phyloP scores from a whole-genome alignment of 495 filamentous ascomycete genomes.

The Hypoxylon crocopeplum region DNA sequence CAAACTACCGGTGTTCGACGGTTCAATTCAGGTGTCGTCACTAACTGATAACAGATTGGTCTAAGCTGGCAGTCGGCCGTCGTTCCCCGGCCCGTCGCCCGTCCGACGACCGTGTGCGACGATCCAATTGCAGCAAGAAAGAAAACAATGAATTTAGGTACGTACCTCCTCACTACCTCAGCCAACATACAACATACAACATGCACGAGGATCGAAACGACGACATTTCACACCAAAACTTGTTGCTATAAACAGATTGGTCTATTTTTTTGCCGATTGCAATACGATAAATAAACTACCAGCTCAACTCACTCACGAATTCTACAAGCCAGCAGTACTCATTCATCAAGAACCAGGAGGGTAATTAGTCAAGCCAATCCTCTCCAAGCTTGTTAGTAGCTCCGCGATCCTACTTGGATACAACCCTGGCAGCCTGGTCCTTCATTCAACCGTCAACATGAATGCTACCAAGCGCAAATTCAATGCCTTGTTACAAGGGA shows the following conservation, averaged over 20 bases:
- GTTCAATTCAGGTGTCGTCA: background rate
- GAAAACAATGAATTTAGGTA: too few relatives aligned
- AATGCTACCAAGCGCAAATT: conserved; percentile 65
- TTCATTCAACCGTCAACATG: conserved; percentile 44
- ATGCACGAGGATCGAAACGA: too few relatives aligned
- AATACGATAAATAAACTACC: too few relatives aligned
- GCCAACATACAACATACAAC: too few relatives aligned
- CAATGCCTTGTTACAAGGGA: conserved; percentile 60
- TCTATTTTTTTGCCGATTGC: too few relatives aligned
- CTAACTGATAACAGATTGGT: background rate
- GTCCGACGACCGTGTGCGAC: conserved; percentile 27
- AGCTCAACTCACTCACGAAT: too few relatives aligned
- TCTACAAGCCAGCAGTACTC: background rate
- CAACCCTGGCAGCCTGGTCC: conserved; percentile 3
- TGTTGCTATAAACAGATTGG: too few relatives aligned
- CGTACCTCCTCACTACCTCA: too few relatives aligned
- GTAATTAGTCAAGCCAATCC: conserved; percentile 1
- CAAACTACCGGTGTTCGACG: background rate
- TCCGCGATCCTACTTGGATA: conserved; percentile 15
- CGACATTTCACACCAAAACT: too few relatives aligned
- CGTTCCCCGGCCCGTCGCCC: conserved; percentile 16
- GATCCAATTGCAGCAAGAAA: too few relatives aligned
- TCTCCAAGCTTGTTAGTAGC: conserved; percentile 12
- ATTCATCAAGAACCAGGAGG: background rate
- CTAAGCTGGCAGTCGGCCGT: background rate